Base-by-base conservation (phyloP, 352 stramenopile species). In the Plasmopara muralis region DNA sequence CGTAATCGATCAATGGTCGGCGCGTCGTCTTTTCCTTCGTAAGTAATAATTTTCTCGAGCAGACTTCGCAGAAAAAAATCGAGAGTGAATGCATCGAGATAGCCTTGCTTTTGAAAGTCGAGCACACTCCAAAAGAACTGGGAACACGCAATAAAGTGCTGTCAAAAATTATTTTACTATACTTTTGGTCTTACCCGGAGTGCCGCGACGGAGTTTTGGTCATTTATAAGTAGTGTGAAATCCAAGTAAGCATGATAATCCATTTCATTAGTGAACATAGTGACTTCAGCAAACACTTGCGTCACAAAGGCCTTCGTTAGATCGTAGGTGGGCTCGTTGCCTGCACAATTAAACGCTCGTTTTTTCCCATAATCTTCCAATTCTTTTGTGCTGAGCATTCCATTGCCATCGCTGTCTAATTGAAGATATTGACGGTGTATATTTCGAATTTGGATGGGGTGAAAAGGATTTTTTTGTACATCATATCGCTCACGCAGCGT, bases 51-150 rank as follows among this genome's bases (percentile, higher is more conserved):
- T 47, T 85, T 85, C n/a, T 62, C 48, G 5, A 76, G 56, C 9
- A 86, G 46, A 33, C 81, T 78, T n/a, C 69, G 56, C 15, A 86
- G 45, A 43, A 87, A 88, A 29, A 66, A 79, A 37, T 87, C 74
- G 43, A 88, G 44, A 9, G 72, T 77, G 57, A 83, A 83, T 5
- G 62, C 61, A 40, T 86, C 74, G 16, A 88, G 48, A 52, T 70
- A 85, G 2, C 73, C 71, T 31, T 85, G 77, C 25, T 85, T 84
- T 6, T 85, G 74, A 41, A 84, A 68, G 47, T 88, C 75, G 8
- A 88, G 66, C n/a, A 85, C 63, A 16, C 48, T 64, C 71, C 75
- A 88, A 43, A 86, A 78, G 50, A 86, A 86, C 77, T 88, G 31
- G 0, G 31, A 35, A 35, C 5, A 2, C 31, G 31, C 31, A 35